phyloP scores from a whole-genome alignment of 495 filamentous ascomycete genomes.

The Penicillium egyptiacum region DNA sequence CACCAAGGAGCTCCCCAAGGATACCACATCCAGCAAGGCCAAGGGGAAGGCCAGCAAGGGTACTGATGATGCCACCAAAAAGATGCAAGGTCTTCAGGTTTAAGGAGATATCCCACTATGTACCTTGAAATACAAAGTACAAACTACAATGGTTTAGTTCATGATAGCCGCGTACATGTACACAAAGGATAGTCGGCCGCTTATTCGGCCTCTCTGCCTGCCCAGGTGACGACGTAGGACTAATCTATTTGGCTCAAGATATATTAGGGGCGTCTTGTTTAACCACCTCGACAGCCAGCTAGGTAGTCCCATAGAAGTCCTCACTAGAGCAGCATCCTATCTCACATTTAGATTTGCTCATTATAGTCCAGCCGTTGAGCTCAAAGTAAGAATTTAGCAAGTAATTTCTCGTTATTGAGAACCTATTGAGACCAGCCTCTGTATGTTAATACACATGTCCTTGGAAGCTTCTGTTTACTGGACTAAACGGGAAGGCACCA shows the following conservation, averaged over 20 bases:
- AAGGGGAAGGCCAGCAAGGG: slow-evolving; percentile 47
- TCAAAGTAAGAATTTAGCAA: too few relatives aligned
- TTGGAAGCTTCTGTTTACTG: too few relatives aligned
- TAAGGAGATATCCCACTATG: slow-evolving; percentile 17
- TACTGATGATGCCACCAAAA: slow-evolving; percentile 39
- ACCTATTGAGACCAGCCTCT: too few relatives aligned
- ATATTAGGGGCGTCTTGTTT: too few relatives aligned
- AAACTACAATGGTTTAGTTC: slow-evolving; percentile 7
- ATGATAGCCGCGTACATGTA: not conserved
- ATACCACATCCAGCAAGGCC: slow-evolving; percentile 60
- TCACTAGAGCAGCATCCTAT: too few relatives aligned
- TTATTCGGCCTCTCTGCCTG: not conserved
- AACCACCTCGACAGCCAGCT: too few relatives aligned
- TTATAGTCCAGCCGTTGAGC: too few relatives aligned
- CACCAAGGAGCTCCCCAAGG: slow-evolving; percentile 77
- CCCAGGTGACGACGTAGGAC: not conserved
- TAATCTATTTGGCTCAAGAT: not conserved
- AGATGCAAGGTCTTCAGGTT: slow-evolving; percentile 44
- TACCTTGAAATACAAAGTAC: slow-evolving; percentile 8
- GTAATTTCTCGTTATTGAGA: too few relatives aligned
- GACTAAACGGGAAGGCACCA: too few relatives aligned
- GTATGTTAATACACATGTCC: too few relatives aligned
- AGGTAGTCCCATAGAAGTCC: too few relatives aligned
- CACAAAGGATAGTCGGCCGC: not conserved
- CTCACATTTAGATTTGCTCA: too few relatives aligned